Base-by-base conservation (phyloP, 176 grass and related monocot genomes). In the Puya raimondii region DNA sequence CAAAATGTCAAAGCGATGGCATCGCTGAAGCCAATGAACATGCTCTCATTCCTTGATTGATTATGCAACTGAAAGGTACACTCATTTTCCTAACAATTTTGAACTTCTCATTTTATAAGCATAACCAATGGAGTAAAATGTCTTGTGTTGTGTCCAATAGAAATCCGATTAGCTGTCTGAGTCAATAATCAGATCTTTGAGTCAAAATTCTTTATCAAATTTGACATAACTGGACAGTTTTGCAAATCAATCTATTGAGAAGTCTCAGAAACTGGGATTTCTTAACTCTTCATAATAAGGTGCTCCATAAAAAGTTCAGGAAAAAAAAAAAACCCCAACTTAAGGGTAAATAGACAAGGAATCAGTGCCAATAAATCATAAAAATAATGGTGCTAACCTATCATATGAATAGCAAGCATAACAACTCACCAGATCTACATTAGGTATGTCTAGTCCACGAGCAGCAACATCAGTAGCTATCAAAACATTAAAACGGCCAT, bases 361-460 rank as follows among this genome's bases (percentile, higher is more conserved):
- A 9, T 59, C 8, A 59, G n/a, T 59, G 54, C 10, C 15, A 21
- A 15, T 8, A 59, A 18, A 59, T 20, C 16, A 59, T 20, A 61
- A 22, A 20, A 18, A 59, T 59, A 61, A 22, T 61, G 56, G 1
- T 20, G 21, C 10, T 61, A 61, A 61, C 16, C 13, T 18, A n/a
- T 5, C 56, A 16, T 22, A 18, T 61, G 56, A 9, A 9, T 61
- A 61, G 21, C 56, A 61, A 61, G 56, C 16, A 15, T 77, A 71
- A 47, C 17, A 53, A 80, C 84, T 83, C 70, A 92, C 93, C 63
- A 97, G 58, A 89, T 97, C 89, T 73, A 97, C 93, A 83, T 97
- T 97, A 47, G 89, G 93, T 80, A 97, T 97, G 82, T 92, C 93
- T 51, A 97, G 79, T 65, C 93, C 93, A 70, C 89, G 93, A 72